Evolutionary conservation across 345 rosid species (phyloP).

Genomic region (Pseudoturritis turrita): DNA sequence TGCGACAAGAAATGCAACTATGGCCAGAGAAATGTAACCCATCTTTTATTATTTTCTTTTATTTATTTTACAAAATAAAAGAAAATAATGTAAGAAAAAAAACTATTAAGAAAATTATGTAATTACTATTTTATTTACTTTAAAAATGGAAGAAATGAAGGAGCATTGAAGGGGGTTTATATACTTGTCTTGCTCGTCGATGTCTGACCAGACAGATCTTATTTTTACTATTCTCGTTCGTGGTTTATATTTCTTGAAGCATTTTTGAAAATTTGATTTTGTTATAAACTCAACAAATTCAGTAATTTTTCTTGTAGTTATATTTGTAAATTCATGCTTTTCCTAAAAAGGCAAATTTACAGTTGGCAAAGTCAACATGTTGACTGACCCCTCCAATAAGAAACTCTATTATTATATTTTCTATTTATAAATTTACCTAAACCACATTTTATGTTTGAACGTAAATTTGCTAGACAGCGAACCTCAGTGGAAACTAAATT

Average conservation of each 20-base stretch:
- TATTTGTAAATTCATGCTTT: neutral
- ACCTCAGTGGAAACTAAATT: neutral
- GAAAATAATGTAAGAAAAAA: conserved; percentile 8
- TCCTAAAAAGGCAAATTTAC: neutral
- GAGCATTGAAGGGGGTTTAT: conserved; percentile 2
- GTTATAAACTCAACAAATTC: neutral
- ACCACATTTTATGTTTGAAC: neutral
- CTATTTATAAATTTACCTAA: neutral
- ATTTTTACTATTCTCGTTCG: conserved; percentile 19
- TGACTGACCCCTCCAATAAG: neutral
- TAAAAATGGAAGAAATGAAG: neutral
- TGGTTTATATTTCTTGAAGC: conserved; percentile 13
- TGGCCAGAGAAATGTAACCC: conserved; percentile 6
- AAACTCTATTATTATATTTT: neutral
- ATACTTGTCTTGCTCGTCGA: conserved; percentile 10
- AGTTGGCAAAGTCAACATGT: conserved; percentile 6
- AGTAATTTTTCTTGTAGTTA: neutral
- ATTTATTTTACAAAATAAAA: conserved; percentile 16
- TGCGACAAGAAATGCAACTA: neutral
- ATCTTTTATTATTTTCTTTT: conserved; percentile 18
- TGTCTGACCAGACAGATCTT: neutral
- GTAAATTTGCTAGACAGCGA: neutral
- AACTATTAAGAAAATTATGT: neutral
- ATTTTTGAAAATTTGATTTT: neutral
- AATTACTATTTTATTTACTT: conserved; percentile 4